Evolutionary conservation across 2,329 filamentous ascomycete genomes (phyloP).

Genomic region (Colletotrichum sp.): DNA sequence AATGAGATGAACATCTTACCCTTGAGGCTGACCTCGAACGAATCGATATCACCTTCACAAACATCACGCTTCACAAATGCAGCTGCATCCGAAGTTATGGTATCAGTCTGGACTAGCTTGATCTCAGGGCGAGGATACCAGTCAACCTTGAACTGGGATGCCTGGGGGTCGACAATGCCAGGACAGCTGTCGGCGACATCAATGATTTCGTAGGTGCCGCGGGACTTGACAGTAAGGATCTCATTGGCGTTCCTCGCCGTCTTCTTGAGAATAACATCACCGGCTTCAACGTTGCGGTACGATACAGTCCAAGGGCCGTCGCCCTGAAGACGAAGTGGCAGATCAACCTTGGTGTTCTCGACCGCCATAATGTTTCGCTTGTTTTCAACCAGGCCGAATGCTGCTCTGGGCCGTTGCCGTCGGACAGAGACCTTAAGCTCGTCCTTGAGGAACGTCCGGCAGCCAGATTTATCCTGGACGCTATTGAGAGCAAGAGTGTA

Average conservation of each 20-base stretch:
- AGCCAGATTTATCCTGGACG: constrained; percentile 85
- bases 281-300: constrained; percentile 72
- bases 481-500: constrained; percentile 87
- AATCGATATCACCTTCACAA: constrained; percentile 93
- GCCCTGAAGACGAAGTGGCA: constrained; percentile 87
- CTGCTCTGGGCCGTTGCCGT: constrained; percentile 84
- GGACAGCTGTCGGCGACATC: constrained; percentile 83
- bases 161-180: constrained; percentile 76
- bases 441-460: constrained; percentile 84
- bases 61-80: constrained; percentile 78
- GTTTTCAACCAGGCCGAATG: constrained; percentile 86
- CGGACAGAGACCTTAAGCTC: constrained; percentile 86
- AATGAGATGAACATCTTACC: constrained; percentile 54
- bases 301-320: constrained; percentile 83
- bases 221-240: constrained; percentile 65
- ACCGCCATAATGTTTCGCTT: constrained; percentile 77
- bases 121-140: constrained; percentile 86
- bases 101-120: constrained; percentile 67
- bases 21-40: constrained; percentile 79
- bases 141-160: constrained; percentile 77
- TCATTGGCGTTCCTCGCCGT: constrained; percentile 68
- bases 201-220: constrained; percentile 81
- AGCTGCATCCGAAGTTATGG: constrained; percentile 55
- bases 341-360: constrained; percentile 73
- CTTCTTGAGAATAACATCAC: constrained; percentile 48